Conservation (phyloP, 768 basidiomycete genomes). For the Termitomyces sp. region DNA sequence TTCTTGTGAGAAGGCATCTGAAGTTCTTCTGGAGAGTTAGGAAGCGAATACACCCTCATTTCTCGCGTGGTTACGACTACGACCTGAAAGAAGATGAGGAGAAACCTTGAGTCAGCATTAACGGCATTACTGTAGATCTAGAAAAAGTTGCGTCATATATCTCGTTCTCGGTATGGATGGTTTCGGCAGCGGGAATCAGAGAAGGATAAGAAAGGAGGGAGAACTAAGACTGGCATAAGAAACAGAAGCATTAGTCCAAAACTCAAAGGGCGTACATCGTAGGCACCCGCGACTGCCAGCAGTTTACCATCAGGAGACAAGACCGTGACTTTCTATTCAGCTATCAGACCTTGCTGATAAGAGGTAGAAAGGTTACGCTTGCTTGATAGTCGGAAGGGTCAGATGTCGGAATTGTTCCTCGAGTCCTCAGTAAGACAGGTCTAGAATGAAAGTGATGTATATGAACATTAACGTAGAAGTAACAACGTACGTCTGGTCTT, state of each 20-base stretch:
- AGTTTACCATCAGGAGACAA: constrained; percentile 65
- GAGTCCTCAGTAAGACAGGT: constrained; percentile 42
- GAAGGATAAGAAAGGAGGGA: constrained; percentile 63
- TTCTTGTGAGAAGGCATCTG: constrained; percentile 21
- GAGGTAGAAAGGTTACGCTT: constrained; percentile 10
- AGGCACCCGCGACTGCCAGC: constrained; percentile 68
- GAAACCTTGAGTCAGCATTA: not conserved
- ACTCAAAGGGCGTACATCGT: constrained; percentile 44
- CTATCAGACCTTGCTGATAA: constrained; percentile 7
- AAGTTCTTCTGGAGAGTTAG: constrained; percentile 17
- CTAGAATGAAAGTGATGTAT: constrained; percentile 29
- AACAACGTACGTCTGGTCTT: constrained; percentile 50
- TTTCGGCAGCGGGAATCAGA: constrained; percentile 39
- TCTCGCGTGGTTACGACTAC: constrained; percentile 61
- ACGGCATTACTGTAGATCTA: constrained; percentile 44
- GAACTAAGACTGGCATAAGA: constrained; percentile 32
- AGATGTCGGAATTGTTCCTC: constrained; percentile 54
- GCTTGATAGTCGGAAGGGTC: constrained; percentile 86
- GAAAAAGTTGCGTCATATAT: constrained; percentile 87
- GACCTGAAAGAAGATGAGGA: constrained; percentile 36
- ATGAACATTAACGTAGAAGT: not conserved
- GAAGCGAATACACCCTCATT: constrained; percentile 58
- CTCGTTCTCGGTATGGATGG: constrained; percentile 65
- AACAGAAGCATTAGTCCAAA: constrained; percentile 1
- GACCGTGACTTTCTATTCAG: constrained; percentile 78